Conservation (phyloP, 176 grass and related monocot genomes). For the Secale cereale region DNA sequence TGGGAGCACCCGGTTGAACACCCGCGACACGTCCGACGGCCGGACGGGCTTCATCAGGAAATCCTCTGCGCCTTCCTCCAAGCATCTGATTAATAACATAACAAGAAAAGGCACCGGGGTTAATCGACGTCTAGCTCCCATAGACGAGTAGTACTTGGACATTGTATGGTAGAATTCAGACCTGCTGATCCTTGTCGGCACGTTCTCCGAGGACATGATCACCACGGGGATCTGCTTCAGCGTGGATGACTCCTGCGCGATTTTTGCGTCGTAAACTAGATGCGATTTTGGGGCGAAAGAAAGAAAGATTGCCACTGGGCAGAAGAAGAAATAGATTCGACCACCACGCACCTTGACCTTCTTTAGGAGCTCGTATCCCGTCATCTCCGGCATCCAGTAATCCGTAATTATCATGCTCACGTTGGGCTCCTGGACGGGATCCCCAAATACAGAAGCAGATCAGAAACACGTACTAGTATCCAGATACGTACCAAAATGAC, state of each 20-base stretch:
- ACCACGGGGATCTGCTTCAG: slow-evolving; percentile 83
- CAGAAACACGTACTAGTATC: background rate
- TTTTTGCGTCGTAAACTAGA: background rate
- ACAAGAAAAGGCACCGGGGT: background rate
- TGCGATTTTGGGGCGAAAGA: background rate
- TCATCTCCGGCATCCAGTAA: slow-evolving; percentile 99
- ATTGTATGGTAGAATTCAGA: background rate
- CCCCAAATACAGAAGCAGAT: background rate
- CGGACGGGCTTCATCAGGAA: slow-evolving; percentile 90
- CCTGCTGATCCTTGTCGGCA: slow-evolving; percentile 76
- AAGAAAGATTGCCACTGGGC: background rate
- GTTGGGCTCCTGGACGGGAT: slow-evolving; percentile 55
- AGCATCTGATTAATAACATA: slow-evolving; percentile 32
- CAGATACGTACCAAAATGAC: background rate
- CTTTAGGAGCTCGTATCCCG: slow-evolving; percentile 87
- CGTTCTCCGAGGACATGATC: slow-evolving; percentile 96
- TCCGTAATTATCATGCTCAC: slow-evolving; percentile 95
- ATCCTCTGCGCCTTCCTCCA: slow-evolving; percentile 88
- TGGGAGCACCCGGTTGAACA: slow-evolving; percentile 51
- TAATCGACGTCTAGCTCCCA: background rate
- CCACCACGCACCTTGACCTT: slow-evolving; percentile 59
- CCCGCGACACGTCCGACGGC: slow-evolving; percentile 55
- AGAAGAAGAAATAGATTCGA: background rate
- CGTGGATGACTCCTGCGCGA: slow-evolving; percentile 60
- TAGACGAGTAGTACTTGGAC: background rate